These are phyloP conservation scores for Cryptococcus sp. DNA, from an alignment of 1,284 basidiomycete genomes.

Conservation along the genomic window DNA sequence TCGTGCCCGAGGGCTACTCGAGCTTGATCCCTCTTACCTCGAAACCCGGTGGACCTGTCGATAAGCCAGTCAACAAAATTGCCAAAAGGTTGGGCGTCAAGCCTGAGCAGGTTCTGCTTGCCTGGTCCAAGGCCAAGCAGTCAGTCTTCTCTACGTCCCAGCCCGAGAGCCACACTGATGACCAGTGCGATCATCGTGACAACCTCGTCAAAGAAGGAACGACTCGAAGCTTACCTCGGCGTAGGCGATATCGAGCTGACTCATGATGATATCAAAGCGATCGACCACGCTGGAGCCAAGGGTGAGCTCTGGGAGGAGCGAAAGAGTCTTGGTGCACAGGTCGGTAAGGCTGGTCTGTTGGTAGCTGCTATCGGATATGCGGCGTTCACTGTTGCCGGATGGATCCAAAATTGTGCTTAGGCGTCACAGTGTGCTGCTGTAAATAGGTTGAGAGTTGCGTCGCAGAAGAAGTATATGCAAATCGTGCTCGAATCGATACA, in stretches of 20 bases:
- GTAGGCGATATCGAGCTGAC: constrained; percentile 50
- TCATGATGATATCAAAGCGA: constrained; percentile 38
- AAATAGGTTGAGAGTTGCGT: too few relatives aligned
- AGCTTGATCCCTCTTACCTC: constrained; percentile 60
- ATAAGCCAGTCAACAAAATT: constrained; percentile 57
- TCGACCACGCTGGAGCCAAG: constrained; percentile 44
- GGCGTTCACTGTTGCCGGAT: not conserved
- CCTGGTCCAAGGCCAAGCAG: constrained; percentile 37
- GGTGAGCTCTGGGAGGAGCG: constrained; percentile 11
- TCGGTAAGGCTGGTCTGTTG: constrained; percentile 6
- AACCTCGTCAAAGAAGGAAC: constrained; percentile 61
- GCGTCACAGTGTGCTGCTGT: not conserved
- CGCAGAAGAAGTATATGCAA: not conserved
- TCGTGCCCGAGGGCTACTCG: constrained; percentile 67
- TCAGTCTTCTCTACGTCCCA: constrained; percentile 53
- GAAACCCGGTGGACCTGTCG: constrained; percentile 61
- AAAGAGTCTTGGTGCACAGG: constrained; percentile 2
- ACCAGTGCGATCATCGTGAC: constrained; percentile 53
- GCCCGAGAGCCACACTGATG: not conserved
- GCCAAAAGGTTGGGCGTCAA: constrained; percentile 57
- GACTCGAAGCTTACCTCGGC: constrained; percentile 62
- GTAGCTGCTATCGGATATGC: constrained; percentile 7
- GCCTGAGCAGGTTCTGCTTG: constrained; percentile 62
- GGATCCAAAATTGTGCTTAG: not conserved
- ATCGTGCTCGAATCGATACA: not conserved